Conservation (phyloP, 163 green algal species). For the Scenedesmus sp. region DNA sequence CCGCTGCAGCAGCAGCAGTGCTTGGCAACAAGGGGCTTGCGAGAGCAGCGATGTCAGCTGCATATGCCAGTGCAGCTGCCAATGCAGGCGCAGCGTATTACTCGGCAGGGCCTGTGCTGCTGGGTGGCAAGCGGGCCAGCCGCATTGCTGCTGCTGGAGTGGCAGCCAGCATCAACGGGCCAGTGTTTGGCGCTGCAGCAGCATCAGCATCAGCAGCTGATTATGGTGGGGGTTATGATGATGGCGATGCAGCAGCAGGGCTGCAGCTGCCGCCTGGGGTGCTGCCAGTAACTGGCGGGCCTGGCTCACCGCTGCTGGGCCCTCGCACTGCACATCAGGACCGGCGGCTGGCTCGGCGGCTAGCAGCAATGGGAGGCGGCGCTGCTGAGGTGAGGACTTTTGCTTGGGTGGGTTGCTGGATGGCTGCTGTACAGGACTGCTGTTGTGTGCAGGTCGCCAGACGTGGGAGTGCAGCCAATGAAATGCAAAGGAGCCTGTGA, state of each 20-base stretch:
- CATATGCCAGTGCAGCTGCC: neutral
- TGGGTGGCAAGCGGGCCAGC: neutral
- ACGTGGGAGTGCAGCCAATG: neutral
- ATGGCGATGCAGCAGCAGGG: neutral
- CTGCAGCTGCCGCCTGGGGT: slow-evolving; percentile 15
- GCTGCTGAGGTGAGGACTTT: slow-evolving; percentile 7
- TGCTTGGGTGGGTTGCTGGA: neutral
- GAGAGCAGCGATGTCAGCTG: neutral
- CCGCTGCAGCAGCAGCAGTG: neutral
- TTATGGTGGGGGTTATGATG: neutral
- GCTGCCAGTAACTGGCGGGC: slow-evolving; percentile 45
- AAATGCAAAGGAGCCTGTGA: neutral
- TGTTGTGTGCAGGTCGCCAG: neutral
- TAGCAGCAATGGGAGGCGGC: slow-evolving; percentile 56
- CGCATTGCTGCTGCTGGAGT: neutral
- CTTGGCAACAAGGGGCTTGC: neutral
- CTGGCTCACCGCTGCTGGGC: slow-evolving; percentile 56
- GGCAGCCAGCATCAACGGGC: neutral
- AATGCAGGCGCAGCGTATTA: neutral
- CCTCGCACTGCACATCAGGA: slow-evolving; percentile 53
- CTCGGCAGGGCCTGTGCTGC: neutral
- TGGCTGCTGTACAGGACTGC: neutral
- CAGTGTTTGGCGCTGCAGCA: neutral
- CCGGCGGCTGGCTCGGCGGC: slow-evolving; percentile 46
- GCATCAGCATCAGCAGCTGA: neutral